Evolutionary conservation across 2,329 filamentous ascomycete genomes (phyloP), one percentile per base, ranked within the genome.

Genomic region (Gliomastix tumulicola): DNA sequence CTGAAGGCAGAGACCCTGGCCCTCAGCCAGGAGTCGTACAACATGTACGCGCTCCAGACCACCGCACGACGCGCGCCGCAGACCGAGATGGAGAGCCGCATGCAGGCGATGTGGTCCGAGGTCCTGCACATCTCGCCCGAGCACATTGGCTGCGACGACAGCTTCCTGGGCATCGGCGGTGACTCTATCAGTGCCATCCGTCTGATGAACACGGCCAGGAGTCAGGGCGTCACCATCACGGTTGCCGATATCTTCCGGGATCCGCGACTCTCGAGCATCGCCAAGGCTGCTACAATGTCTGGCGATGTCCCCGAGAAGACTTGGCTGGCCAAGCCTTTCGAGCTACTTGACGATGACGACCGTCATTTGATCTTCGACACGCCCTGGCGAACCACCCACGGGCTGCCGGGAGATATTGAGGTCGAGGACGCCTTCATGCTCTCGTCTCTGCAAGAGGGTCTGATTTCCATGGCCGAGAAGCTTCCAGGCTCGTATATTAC

Each of bases 91-190:
- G 30, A 72, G 45, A 56, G 57, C 34, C 57, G 54, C 6, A 54
- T 78, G 7, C 63, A 62, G 11, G 47, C 53, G 7, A 53, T 71
- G 10, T 79, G 74, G 72, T 59, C 63, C 21, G 58, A 58, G 4
- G 62, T 74, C 3, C 52, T 76, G 20, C 51, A 47, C 2, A 49
- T 71, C 2, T 44, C 54, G 1, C 57, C 69, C 34, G 59, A 68
- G 4, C 56, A 66, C 3, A 72, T 79, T n/a, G 62, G 68, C 3
- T 53, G 68, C 2, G 66, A 75, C 10, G 69, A 77, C 46, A 74
- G 70, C 54, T 79, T 80, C 55, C 78, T 79, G 62, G 64, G 65
- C 4, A 62, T 77, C 0, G 75, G 76, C 1, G 76, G 76, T 18
- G 74, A 79, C 52, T 79, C 75, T 0, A 72, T 79, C 18, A 55